Percentiles rank a stretch among this genome's conserved stretches.
phyloP scores from a whole-genome alignment of 2,329 filamentous ascomycete genomes.

The Nemania abortiva region DNA sequence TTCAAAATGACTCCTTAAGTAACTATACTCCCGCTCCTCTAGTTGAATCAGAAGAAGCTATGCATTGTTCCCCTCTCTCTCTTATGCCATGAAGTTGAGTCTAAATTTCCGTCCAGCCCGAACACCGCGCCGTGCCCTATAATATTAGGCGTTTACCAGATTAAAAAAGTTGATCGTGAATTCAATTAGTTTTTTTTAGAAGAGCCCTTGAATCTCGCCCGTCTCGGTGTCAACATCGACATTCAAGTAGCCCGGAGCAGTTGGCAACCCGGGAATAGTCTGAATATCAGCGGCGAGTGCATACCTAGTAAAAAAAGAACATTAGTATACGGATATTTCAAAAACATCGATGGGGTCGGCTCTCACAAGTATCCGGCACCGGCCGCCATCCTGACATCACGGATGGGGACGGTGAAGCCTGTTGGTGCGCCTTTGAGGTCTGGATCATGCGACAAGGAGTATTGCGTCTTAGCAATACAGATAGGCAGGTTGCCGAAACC shows the following conservation, averaged over 20 bases:
- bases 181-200: slow-evolving; percentile 66
- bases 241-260: slow-evolving; percentile 94
- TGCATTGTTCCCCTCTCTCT: slow-evolving; percentile 26
- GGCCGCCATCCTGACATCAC: slow-evolving; percentile 93
- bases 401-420: slow-evolving; percentile 93
- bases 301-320: slow-evolving; percentile 66
- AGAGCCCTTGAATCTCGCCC: slow-evolving; percentile 89
- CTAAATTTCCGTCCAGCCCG: slow-evolving; percentile 25
- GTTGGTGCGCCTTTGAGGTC: slow-evolving; percentile 93
- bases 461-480: slow-evolving; percentile 98
- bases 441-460: slow-evolving; percentile 93
- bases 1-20: slow-evolving; percentile 13
- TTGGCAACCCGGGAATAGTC: slow-evolving; percentile 95
- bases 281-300: slow-evolving; percentile 97
- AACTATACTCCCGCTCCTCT: slow-evolving; percentile 34
- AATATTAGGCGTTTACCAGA: background rate
- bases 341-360: slow-evolving; percentile 7
- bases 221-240: slow-evolving; percentile 87
- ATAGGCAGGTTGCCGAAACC: slow-evolving; percentile 94
- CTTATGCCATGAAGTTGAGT: slow-evolving; percentile 38
- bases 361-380: slow-evolving; percentile 91
- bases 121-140: slow-evolving; percentile 26
- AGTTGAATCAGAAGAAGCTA: slow-evolving; percentile 41
- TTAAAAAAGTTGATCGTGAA: background rate
- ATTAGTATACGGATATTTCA: slow-evolving; percentile 52